Base-by-base conservation (phyloP, 2,329 filamentous ascomycete genomes). In the Gremmenia infestans region DNA sequence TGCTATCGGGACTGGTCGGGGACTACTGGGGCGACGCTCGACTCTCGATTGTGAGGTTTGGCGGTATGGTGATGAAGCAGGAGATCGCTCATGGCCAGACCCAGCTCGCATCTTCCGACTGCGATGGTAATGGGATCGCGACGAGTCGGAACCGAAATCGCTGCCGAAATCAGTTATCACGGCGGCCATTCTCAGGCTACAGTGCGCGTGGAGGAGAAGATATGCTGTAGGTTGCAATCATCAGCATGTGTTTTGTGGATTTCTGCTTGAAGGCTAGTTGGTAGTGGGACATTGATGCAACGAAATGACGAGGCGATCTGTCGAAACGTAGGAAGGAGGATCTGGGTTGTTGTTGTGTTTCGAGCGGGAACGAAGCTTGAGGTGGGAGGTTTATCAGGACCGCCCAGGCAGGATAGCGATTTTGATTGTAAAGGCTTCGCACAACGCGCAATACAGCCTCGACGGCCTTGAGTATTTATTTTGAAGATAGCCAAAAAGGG, bases 91-190 rank as follows among this genome's bases (percentile, higher is more conserved):
- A 62, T 78, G 77, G 61, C 75, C 75, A 61, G 76, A 61, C 71
- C 72, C 61, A 57, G 75, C 73, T 76, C 90, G 87, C 79, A 85
- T 88, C 75, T 79, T 83, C 77, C 62, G 58, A 84, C 53, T 53
- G 56, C 60, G 65, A 50, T 67, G 82, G 74, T 87, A 57, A 36
- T 54, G 50, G 25, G 55, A 86, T 74, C 84, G 81, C 67, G 82
- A 79, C 65, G 85, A 79, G 74, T 90, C 85, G 72, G 88, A 81
- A 74, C 85, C 83, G 76, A 85, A 85, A 77, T 93, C 89, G 72
- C 81, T 81, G 65, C 52, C 56, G 76, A 85, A 85, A 77, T 93
- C 89, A 72, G 81, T 81, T 65, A 85, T 80, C 73, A 85, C 72
- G 73, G 82, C 78, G 69, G 82, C 83, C 83, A 86, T 86, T 45